Evolutionary conservation across 805 yeast species (phyloP).

Genomic region (Gaillardinia entomophila): DNA sequence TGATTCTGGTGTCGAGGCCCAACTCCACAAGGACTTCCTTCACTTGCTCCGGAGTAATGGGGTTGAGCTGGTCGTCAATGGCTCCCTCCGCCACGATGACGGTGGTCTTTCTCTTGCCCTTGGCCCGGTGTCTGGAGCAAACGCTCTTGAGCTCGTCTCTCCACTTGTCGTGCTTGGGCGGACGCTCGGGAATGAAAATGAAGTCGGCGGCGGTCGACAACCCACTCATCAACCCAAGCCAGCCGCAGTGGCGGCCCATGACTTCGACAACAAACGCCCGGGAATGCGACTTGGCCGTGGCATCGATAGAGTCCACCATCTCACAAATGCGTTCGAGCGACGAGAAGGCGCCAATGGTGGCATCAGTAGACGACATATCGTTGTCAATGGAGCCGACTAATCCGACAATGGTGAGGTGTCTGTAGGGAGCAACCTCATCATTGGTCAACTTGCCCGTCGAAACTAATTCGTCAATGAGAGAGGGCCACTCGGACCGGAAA

Average conservation of each 20-base stretch:
- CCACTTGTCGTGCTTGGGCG: constrained; percentile 74
- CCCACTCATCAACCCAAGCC: constrained; percentile 98
- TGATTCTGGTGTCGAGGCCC: constrained; percentile 91
- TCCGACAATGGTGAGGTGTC: constrained; percentile 81
- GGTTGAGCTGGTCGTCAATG: constrained; percentile 70
- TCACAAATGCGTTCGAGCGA: constrained; percentile 90
- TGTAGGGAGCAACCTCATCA: constrained; percentile 56
- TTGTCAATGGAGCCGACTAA: constrained; percentile 96
- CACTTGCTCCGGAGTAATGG: constrained; percentile 76
- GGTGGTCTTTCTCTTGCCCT: constrained; percentile 90
- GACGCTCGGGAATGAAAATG: constrained; percentile 91
- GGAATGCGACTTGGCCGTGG: constrained; percentile 95
- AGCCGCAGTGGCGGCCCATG: constrained; percentile 99
- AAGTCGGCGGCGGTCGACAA: constrained; percentile 95
- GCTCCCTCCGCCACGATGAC: constrained; percentile 99
- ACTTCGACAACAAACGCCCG: constrained; percentile 97
- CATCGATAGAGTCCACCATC: constrained; percentile 93
- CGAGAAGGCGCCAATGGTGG: constrained; percentile 94
- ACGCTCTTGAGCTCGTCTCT: constrained; percentile 69
- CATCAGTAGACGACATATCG: constrained; percentile 96
- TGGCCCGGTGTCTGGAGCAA: constrained; percentile 71
- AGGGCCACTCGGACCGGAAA: constrained; percentile 93
- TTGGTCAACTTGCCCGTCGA: constrained; percentile 49
- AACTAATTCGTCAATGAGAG: constrained; percentile 68
- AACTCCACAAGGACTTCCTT: constrained; percentile 75